Base-by-base conservation (phyloP, 305 asterid species). In the Solanum hybrid region DNA sequence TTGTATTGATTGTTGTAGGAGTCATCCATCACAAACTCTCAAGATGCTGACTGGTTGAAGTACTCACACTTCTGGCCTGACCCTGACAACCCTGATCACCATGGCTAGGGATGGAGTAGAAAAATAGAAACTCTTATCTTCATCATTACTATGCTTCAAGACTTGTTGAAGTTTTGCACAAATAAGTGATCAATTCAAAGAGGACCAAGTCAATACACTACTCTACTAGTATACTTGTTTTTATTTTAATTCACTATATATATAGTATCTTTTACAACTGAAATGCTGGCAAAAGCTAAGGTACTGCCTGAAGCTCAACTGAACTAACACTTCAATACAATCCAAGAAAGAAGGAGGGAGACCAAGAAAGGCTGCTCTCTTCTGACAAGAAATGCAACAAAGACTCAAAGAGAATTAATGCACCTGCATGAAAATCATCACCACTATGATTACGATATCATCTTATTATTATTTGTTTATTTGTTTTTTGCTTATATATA, bases 31-130 rank as follows among this genome's bases (percentile, higher is more conserved):
- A 92, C 93, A 79, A 95, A 94, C 92, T 94, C 93, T 80, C 99
- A 97, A 88, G 99, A 96, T 82, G 92, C 99, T 89, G 99, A 97
- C 86, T 97, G 99, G 99, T 85, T 97, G 95, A 97, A 96, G 94
- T 97, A 96, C 93, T 95, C 99, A 79, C 92, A 90, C 26, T 97
- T 97, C 94, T 97, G 99, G 99, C 95, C 95, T 68, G 98, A 97
- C 88, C 98, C 99, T 65, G 97, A 95, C 94, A 96, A 97, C 94
- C 99, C 94, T 89, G 97, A 95, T 95, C 99, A 97, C 92, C 98
- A 97, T 93, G 98, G 97, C 91, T 94, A 96, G 86, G 68, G 31
- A 79, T 31, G 93, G 22, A 88, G 87, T 31, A 81, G 10, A 26
- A n/a, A 57, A 83, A 87, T 14, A 70, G 26, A 24, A 89, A 87